Conservation (phyloP, 164 flowering plant species). For the Umbilicus rupestris region DNA sequence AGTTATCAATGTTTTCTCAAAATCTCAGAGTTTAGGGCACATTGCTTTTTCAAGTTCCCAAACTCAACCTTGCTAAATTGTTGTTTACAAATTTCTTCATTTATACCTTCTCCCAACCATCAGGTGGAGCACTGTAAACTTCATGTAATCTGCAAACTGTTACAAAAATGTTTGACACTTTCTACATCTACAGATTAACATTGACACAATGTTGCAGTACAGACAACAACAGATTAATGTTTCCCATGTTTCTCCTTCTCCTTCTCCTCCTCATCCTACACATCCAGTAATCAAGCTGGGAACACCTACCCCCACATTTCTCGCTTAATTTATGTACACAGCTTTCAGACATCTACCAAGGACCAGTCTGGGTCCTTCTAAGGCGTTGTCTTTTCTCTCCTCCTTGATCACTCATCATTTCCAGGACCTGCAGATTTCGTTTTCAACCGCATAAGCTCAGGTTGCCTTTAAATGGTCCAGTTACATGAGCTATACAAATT, state of each 20-base stretch:
- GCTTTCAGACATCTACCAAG: conserved; percentile 7
- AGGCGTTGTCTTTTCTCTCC: conserved; percentile 6
- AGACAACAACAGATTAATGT: background rate
- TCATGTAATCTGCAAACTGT: background rate
- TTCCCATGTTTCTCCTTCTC: background rate
- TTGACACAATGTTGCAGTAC: background rate
- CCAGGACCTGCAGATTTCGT: conserved; percentile 5
- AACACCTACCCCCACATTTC: background rate
- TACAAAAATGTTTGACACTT: background rate
- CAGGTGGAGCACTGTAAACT: background rate
- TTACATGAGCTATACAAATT: background rate
- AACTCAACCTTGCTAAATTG: too few relatives aligned
- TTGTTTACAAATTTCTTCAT: too few relatives aligned
- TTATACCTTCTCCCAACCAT: too few relatives aligned
- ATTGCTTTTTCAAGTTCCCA: too few relatives aligned
- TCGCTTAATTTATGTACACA: background rate
- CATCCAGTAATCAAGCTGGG: background rate
- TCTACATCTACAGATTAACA: background rate
- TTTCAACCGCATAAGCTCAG: background rate
- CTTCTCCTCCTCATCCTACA: background rate
- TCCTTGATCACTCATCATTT: conserved; percentile 4
- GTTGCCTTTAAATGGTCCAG: background rate
- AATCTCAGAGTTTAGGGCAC: too few relatives aligned
- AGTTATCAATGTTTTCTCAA: too few relatives aligned
- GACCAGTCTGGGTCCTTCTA: conserved; percentile 9